Evolutionary conservation across 1,284 basidiomycete genomes (phyloP).

Genomic region (Sanguinoderma infundibulare): DNA sequence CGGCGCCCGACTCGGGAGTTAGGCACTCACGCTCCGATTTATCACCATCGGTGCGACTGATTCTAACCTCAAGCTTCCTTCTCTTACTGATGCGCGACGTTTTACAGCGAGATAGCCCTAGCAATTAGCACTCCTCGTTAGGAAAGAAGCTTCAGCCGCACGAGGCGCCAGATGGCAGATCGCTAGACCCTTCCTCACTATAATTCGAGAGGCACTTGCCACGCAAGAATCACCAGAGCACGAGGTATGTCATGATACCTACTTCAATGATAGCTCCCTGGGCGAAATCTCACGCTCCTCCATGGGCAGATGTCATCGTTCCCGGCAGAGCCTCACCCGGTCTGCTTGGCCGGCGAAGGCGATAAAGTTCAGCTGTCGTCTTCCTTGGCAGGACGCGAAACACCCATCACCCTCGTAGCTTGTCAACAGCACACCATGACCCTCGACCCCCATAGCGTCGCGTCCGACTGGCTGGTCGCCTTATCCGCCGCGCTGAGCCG

Average conservation of each 20-base stretch:
- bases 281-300: not conserved
- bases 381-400: not conserved
- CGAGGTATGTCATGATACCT: not conserved
- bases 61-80: not conserved
- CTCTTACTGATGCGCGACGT: not conserved
- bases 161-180: too few relatives aligned
- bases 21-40: too few relatives aligned
- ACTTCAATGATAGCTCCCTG: not conserved
- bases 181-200: too few relatives aligned
- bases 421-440: constrained; percentile 3
- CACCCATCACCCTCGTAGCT: not conserved
- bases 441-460: constrained; percentile 29
- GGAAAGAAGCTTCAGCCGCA: not conserved
- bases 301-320: constrained; percentile 2
- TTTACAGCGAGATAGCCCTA: not conserved
- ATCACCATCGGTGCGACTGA: not conserved
- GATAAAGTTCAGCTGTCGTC: not conserved
- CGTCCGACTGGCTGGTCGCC: constrained; percentile 48
- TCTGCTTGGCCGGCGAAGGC: not conserved
- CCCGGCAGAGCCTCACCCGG: not conserved
- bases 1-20: too few relatives aligned
- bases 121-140: not conserved
- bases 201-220: not conserved
- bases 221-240: not conserved
- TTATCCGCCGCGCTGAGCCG: constrained; percentile 43